phyloP scores from a whole-genome alignment of 768 basidiomycete genomes.

The Lentinula lateritia region DNA sequence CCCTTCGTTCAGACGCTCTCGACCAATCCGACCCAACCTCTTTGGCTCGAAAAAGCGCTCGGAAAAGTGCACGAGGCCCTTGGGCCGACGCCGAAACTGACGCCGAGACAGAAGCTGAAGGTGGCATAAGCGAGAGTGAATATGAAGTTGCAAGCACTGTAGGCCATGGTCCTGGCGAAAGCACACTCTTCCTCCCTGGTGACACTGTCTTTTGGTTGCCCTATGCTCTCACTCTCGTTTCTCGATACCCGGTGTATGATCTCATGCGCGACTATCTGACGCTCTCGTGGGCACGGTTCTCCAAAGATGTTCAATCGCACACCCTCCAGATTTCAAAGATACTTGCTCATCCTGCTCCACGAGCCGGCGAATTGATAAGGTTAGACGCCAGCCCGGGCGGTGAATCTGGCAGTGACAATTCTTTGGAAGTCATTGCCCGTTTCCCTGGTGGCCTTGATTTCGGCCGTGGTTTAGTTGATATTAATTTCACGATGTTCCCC shows the following conservation, averaged over 20 bases:
- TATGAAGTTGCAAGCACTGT: conserved; percentile 77
- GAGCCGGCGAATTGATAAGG: conserved; percentile 80
- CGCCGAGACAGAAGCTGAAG: conserved; percentile 66
- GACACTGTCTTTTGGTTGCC: conserved; percentile 95
- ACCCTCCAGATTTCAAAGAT: conserved; percentile 88
- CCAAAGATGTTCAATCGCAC: conserved; percentile 90
- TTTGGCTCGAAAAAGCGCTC: conserved; percentile 53
- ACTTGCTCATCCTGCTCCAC: conserved; percentile 80
- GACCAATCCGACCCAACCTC: conserved; percentile 47
- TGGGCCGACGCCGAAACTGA: conserved; percentile 77
- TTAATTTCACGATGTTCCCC: conserved; percentile 97
- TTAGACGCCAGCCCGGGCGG: conserved; percentile 74
- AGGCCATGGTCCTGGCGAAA: conserved; percentile 81
- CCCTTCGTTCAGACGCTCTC: conserved; percentile 50
- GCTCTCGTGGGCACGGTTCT: conserved; percentile 92
- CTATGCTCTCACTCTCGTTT: conserved; percentile 84
- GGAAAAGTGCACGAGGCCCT: conserved; percentile 58
- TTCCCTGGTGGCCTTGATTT: conserved; percentile 95
- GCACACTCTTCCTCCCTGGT: conserved; percentile 81
- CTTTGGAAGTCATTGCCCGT: conserved; percentile 79
- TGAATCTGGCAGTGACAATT: conserved; percentile 39
- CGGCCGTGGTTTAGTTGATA: conserved; percentile 84
- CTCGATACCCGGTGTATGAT: conserved; percentile 91
- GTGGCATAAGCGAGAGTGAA: conserved; percentile 81
- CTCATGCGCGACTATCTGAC: conserved; percentile 94